Conservation (phyloP, 305 asterid genomes). For the Solanum chacoense region DNA sequence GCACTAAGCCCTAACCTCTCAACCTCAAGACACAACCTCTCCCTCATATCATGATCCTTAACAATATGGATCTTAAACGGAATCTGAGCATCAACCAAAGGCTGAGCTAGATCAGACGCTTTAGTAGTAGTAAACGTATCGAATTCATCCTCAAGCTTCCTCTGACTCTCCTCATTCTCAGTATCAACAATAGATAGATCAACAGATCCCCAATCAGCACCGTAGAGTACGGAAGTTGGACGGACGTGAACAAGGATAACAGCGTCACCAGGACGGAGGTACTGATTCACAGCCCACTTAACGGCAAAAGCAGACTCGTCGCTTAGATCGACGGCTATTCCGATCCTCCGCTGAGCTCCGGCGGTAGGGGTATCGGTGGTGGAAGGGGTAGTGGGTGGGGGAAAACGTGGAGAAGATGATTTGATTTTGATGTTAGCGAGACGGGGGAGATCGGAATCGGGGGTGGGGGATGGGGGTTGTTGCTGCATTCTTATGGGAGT, state of each 20-base stretch:
- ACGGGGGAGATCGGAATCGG: conserved; percentile 37
- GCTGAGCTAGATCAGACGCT: conserved; percentile 31
- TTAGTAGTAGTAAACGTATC: conserved; percentile 34
- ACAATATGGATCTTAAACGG: conserved; percentile 45
- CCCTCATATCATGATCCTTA: conserved; percentile 46
- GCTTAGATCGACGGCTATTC: conserved; percentile 41
- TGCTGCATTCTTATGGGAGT: conserved; percentile 9
- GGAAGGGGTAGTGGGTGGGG: conserved; percentile 30
- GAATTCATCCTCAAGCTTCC: conserved; percentile 37
- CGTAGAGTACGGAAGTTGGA: conserved; percentile 45
- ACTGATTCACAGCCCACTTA: conserved; percentile 41
- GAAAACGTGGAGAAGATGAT: conserved; percentile 39
- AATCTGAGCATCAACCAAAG: conserved; percentile 32
- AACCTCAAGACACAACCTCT: conserved; percentile 40
- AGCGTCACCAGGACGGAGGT: conserved; percentile 49
- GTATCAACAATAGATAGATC: conserved; percentile 30
- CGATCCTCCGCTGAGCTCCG: conserved; percentile 37
- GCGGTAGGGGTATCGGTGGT: conserved; percentile 39
- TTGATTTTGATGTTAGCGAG: conserved; percentile 37
- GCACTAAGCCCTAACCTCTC: conserved; percentile 41
- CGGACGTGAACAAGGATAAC: conserved; percentile 42
- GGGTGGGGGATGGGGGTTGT: conserved; percentile 5
- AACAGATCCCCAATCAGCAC: conserved; percentile 49
- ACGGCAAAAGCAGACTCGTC: conserved; percentile 46
- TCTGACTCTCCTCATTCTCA: conserved; percentile 22